Evolutionary conservation across 78 protist species (phyloP), one percentile per base, ranked within the genome.

Genomic region (Diacronema lutheri): DNA sequence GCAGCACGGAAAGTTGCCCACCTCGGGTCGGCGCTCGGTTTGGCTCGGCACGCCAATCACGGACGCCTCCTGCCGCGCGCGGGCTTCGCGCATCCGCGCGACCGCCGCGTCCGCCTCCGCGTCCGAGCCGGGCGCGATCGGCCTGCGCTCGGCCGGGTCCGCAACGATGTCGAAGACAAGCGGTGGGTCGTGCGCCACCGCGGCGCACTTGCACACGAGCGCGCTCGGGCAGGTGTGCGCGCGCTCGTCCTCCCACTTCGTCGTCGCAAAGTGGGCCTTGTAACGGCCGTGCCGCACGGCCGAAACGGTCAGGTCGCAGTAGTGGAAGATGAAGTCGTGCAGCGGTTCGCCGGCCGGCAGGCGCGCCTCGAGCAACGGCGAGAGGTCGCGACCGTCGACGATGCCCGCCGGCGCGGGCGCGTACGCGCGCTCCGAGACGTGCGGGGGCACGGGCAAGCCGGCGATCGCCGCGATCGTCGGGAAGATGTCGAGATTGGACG

Each of bases 401-500:
- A 10, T 6, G 40, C 82, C 33, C 26, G 65, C 85, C 16, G 50
- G 50, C 50, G 50, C 50, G 50, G 50, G 50, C 50, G 50, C 50
- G 50, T 44, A 44, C 16, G 16, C 50, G 50, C 16, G 3, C 16
- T 44, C 50, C 16, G 50, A 3, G 50, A 44, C 50, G 50, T 44
- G 50, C 31, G 74, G 65, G 20, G 85, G 46, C 23, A 46, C 44
- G 19, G 57, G 40, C 72, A 9, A 44, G 14, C 46, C 85, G 31
- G 10, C 74, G 23, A 40, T 13, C 57, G 65, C 72, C 23, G 66
- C n/a, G 37, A 86, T 23, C 33, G 89, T 86, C 29, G 89, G 85
- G 57, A 68, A 50, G 21, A 86, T 1, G 55, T 86, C 89, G 73
- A 86, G 2, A 3, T 62, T 31, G 23, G 86, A 62, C 38, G 74